Evolutionary conservation across 129 eudicot species (phyloP).

Genomic region (Mikania micrantha): DNA sequence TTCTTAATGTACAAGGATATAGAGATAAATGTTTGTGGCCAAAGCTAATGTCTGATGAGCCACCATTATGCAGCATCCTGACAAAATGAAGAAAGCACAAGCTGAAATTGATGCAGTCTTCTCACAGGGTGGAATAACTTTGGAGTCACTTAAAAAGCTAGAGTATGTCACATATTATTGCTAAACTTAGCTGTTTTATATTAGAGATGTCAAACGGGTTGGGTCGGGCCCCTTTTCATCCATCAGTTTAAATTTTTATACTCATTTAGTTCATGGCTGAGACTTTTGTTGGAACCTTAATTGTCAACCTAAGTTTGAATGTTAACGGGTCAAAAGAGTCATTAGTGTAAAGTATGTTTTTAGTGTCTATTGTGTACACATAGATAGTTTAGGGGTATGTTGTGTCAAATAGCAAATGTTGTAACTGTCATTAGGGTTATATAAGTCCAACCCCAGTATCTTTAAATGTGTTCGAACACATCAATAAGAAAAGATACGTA

Average conservation of each 20-base stretch:
- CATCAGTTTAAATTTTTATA: neutral
- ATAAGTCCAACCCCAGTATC: no score
- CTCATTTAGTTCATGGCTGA: neutral
- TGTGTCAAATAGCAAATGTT: no score
- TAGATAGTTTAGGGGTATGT: no score
- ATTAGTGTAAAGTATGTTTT: no score
- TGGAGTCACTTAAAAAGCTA: slow-evolving; percentile 66
- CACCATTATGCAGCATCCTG: slow-evolving; percentile 59
- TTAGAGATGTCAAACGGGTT: neutral
- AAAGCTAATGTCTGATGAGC: slow-evolving; percentile 16
- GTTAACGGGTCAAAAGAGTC: no score
- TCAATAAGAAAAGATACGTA: no score
- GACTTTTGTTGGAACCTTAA: no score
- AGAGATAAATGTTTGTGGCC: slow-evolving; percentile 10
- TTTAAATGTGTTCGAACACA: no score
- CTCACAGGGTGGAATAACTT: slow-evolving; percentile 53
- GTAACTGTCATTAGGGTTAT: no score
- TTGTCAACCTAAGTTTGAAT: no score
- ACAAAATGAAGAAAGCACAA: slow-evolving; percentile 94
- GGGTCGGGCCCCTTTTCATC: neutral
- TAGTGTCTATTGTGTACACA: no score
- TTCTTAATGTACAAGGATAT: slow-evolving; percentile 5
- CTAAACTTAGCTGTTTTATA: slow-evolving; percentile 1
- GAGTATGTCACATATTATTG: slow-evolving; percentile 40
- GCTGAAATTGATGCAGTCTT: slow-evolving; percentile 76